Evolutionary conservation across 169 alveolate species (phyloP).

Genomic region (Theileria equi): DNA sequence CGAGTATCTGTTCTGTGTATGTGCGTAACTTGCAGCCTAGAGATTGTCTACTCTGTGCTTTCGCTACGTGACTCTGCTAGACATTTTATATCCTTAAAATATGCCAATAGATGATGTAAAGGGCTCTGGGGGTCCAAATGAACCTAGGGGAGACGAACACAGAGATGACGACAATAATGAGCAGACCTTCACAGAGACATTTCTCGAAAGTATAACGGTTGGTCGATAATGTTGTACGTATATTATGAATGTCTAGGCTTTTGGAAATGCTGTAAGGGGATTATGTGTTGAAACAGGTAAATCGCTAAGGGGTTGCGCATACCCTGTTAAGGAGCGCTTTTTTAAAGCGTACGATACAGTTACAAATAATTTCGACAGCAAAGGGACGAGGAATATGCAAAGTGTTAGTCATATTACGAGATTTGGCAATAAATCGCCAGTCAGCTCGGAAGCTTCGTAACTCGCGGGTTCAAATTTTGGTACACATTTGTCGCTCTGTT

Average conservation of each 20-base stretch:
- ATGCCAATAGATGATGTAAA: constrained; percentile 45
- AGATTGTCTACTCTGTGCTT: too few relatives aligned
- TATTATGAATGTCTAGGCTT: constrained; percentile 21
- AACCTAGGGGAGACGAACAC: constrained; percentile 10
- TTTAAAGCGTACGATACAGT: constrained; percentile 47
- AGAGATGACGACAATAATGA: constrained; percentile 26
- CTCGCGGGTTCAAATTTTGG: too few relatives aligned
- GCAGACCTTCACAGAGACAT: constrained; percentile 35
- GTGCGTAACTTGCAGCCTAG: too few relatives aligned
- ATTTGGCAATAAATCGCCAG: constrained; percentile 55
- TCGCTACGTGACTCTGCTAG: too few relatives aligned
- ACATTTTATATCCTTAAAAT: neutral
- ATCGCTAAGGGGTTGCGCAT: constrained; percentile 43
- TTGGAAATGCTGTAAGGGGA: constrained; percentile 36
- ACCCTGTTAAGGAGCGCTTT: constrained; percentile 53
- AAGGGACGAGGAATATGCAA: constrained; percentile 41
- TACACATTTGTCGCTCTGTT: too few relatives aligned
- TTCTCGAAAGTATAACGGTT: constrained; percentile 56
- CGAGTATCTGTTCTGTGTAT: too few relatives aligned
- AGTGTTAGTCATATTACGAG: constrained; percentile 20
- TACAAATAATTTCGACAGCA: constrained; percentile 28
- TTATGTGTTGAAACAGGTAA: constrained; percentile 46
- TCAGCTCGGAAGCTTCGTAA: constrained; percentile 1
- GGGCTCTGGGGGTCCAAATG: constrained; percentile 26
- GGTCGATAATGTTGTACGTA: too few relatives aligned